Base-by-base conservation (phyloP, 1,284 basidiomycete genomes). In the Boletellus deceptivus region DNA sequence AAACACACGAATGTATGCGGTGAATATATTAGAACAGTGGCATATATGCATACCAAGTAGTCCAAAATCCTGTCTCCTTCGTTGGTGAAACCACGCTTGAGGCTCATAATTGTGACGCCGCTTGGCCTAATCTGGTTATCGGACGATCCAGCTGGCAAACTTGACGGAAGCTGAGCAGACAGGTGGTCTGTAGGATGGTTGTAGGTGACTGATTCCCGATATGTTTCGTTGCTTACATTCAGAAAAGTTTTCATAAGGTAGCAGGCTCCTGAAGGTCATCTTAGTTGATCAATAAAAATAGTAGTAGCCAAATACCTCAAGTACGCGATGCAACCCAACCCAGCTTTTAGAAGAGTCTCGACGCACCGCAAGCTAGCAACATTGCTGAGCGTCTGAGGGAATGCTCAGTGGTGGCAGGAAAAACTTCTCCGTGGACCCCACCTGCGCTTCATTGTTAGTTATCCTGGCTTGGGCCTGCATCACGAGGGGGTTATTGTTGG, bases 171-270 rank as follows among this genome's bases (percentile, higher is more conserved):
- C 48, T 61, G 62, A 39, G 65, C 65, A 36, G 69, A 71, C 16
- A 71, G 45, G 48, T 67, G 64, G 38, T 60, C 70, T 71, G 44
- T 7, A 31, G 18, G 45, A 18, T 17, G 35, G 5, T 6, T 48
- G 39, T 49, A 41, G 18, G 33, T 8, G 20, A 38, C 10, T 43
- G 8, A 6, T 46, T 24, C 39, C 27, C 29, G 16, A 20, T 34
- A 22, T 29, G 13, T 14, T 22, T 52, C 3, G 8, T 18, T 8
- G 27, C 73, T 55, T 55, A 86, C 87, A 83, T 65, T 85, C 80
- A n/a, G 77, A 76, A 61, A 91, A 92, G 58, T 91, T 90, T 44
- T 91, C 87, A 31, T 85, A 82, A 6, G 89, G 87, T 20, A 92
- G 74, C 4, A 92, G 68, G 35, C 67, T 68, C 51, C 68, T 68